Evolutionary conservation across 148 eudicot species (phyloP), one percentile per base, ranked within the genome.

Genomic region (Rhododendron henanense): DNA sequence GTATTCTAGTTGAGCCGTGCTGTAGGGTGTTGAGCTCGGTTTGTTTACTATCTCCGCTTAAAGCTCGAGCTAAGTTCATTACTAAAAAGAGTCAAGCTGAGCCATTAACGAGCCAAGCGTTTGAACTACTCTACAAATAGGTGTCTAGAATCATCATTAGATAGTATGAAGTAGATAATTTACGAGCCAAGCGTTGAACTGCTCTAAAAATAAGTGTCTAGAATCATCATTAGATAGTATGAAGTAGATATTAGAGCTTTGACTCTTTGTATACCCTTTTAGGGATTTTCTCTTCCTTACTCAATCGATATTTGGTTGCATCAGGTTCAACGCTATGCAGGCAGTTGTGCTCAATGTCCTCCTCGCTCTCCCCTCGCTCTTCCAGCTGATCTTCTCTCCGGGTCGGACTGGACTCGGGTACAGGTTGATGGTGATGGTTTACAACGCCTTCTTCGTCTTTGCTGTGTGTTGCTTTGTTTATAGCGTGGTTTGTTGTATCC

Each of bases 341-440:
- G 99, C 98, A 0, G 89, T 96, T 14, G 95, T 97, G 11, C 91
- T 97, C 3, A 98, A 95, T 50, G 94, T 97, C 2, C 78, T 94
- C 4, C 92, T 97, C 10, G 95, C 92, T 3, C 73, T 97, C 48
- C 99, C 99, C 0, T 45, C 89, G 55, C 80, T 97, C 11, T 14
- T 97, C 50, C 92, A 88, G 89, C 74, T 91, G 89, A 92, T 95
- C 21, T 85, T 95, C 33, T 78, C 85, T 1, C 98, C 98, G 1
- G 97, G 98, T 1, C 37, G 87, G 31, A 50, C 88, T 4, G 98
- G 99, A 0, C 5, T 95, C 9, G 98, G 92, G 85, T 90, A 88
- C 81, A 93, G 93, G 87, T 8, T 93, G 18, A 92, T 91, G 93
- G 94, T 92, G 11, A 86, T 89, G 95, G 86, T 90, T 3, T 88